Base-by-base conservation (phyloP, 1,284 basidiomycete species). In the Moniliella sp. region DNA sequence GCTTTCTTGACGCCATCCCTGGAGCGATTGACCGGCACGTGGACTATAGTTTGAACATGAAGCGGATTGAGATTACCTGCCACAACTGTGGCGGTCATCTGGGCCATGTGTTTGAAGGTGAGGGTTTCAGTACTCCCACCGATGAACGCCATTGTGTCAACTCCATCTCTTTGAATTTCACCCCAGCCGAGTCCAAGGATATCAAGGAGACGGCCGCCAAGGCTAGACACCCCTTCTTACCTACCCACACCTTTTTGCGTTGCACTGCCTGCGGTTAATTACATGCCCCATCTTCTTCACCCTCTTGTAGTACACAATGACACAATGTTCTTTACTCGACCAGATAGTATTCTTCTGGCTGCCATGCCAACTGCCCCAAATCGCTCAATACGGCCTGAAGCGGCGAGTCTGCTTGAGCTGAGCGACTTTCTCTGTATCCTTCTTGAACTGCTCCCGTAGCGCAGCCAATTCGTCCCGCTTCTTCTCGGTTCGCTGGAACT, bases 1-100 rank as follows among this genome's bases (percentile, higher is more conserved):
- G 83, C 83, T n/a, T 93, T 86, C 68, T 93, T 78, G 83, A 88
- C 54, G 79, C 81, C 2, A 73, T 91, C 37, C 84, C 83, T 1
- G 84, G 83, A 19, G 80, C 84, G 9, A 79, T 91, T n/a, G 69
- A 61, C 34, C 68, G 66, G 25, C 61, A 65, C 30, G 58, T 61
- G 28, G 64, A 65, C 46, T 40, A 44, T 15, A 60, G 61, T 8
- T 61, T 62, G 46, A 63, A 64, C 27, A 65, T 64, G 63, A 19
- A 39, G 21, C 39, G 77, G 37, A 78, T 64, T 4, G 78, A 81
- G 61, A 81, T 83, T 30, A 76, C 71, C 14, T 82, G 78, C 54
- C 69, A 52, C 30, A 50, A 52, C 27, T 88, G 83, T 46, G 81
- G 79, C 9, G 80, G 83, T 2, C 84, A 91, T 57, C 67, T 91